A percentile compares a stretch with the other conserved stretches of the same genome.
phyloP scores from a whole-genome alignment of 129 eudicot species.

The Helianthus tuberosus region DNA sequence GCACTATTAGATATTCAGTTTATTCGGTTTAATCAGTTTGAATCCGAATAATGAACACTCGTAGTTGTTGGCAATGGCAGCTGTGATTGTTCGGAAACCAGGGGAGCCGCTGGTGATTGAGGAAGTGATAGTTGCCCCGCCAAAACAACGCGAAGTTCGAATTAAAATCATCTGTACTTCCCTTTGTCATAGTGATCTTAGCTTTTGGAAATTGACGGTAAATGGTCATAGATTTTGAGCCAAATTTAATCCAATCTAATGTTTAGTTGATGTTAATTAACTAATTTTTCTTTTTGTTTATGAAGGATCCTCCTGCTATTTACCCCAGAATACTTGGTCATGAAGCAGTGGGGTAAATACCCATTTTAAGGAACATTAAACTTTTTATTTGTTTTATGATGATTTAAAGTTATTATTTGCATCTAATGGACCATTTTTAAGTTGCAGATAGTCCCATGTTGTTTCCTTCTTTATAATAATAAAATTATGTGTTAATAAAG shows the following conservation, averaged over 20 bases:
- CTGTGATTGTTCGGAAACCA: slow-evolving; percentile 60
- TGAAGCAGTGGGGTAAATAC: slow-evolving; percentile 89
- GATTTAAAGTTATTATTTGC: neutral
- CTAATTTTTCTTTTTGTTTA: neutral
- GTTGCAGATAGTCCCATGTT: neutral
- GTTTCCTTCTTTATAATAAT: neutral
- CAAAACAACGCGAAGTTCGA: slow-evolving; percentile 56
- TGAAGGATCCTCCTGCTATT: slow-evolving; percentile 76
- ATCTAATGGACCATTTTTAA: neutral
- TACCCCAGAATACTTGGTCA: slow-evolving; percentile 89
- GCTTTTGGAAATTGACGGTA: slow-evolving; percentile 57
- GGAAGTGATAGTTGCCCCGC: slow-evolving; percentile 59
- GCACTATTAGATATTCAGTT: no score
- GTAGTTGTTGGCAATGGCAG: slow-evolving; percentile 33
- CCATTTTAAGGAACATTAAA: neutral
- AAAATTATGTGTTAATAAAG: neutral
- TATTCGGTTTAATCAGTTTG: no score
- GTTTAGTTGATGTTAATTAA: slow-evolving; percentile 11
- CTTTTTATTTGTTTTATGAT: neutral
- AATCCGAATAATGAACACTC: neutral
- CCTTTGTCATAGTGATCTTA: slow-evolving; percentile 57
- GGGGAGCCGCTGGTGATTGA: slow-evolving; percentile 70
- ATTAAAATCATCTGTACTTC: slow-evolving; percentile 58
- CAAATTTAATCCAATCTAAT: slow-evolving; percentile 33
- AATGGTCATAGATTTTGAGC: neutral